Conservation (phyloP, 2,329 filamentous ascomycete genomes). For the Colletotrichum limetticola region DNA sequence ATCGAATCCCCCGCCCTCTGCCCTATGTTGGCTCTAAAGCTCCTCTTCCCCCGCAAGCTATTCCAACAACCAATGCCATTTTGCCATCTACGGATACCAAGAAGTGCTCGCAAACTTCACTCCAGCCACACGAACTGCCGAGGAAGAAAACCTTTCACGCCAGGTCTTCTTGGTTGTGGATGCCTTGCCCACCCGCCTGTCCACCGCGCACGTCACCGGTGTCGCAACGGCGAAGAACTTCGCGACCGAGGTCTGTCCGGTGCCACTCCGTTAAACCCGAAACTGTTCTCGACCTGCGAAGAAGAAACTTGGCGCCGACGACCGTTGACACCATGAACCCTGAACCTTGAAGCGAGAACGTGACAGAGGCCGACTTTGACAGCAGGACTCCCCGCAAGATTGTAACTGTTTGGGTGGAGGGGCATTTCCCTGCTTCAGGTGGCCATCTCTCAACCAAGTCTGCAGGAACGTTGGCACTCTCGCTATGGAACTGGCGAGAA, state of each 20-base stretch:
- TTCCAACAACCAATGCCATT: not conserved
- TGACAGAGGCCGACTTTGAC: not conserved
- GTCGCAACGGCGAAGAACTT: not conserved
- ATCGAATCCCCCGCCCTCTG: constrained; percentile 11
- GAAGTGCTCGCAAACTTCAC: not conserved
- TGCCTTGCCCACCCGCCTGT: constrained; percentile 1
- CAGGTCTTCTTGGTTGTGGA: not conserved
- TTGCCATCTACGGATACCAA: not conserved
- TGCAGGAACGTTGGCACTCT: not conserved
- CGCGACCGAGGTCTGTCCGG: constrained; percentile 23
- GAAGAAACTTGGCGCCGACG: not conserved
- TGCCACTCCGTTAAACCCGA: constrained; percentile 1
- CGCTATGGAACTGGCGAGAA: not conserved
- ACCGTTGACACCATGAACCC: not conserved
- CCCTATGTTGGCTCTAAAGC: not conserved
- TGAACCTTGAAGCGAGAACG: constrained; percentile 7
- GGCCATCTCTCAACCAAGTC: constrained; percentile 1
- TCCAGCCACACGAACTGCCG: not conserved
- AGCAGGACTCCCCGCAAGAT: not conserved
- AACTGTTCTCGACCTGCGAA: not conserved
- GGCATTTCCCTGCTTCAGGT: not conserved
- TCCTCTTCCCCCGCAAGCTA: constrained; percentile 2
- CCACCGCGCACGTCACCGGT: not conserved
- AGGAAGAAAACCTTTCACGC: not conserved
- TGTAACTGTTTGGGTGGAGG: not conserved